phyloP scores from a whole-genome alignment of 208 protist species.

The Wallacemonas rigidus region DNA sequence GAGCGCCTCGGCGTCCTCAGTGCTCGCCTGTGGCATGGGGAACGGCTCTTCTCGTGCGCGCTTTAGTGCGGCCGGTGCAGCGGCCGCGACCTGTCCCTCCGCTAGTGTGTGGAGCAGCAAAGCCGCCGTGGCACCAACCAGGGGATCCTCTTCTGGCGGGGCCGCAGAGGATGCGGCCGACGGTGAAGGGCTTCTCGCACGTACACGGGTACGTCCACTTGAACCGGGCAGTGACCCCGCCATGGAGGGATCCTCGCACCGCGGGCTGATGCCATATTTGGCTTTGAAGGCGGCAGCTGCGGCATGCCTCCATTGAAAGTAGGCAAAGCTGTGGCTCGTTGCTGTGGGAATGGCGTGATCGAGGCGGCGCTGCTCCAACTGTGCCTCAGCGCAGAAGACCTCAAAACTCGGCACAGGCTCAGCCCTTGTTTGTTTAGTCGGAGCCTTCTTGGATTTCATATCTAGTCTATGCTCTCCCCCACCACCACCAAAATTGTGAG shows the following conservation, averaged over 20 bases:
- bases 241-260: not conserved
- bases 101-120: conserved; percentile 7
- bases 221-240: no score
- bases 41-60: conserved; percentile 32
- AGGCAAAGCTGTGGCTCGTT: conserved; percentile 25
- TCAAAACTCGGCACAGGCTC: conserved; percentile 30
- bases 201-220: no score
- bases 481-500: no score
- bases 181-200: not conserved
- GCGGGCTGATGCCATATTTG: not conserved
- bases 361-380: conserved; percentile 31
- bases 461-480: not conserved
- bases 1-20: conserved; percentile 25
- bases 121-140: conserved; percentile 1
- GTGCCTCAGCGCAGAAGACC: conserved; percentile 39
- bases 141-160: not conserved
- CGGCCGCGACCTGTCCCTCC: not conserved
- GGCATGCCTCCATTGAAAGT: conserved; percentile 43
- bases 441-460: not conserved
- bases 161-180: not conserved
- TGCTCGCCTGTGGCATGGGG: conserved; percentile 27
- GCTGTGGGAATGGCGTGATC: conserved; percentile 31
- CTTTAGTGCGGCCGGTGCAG: conserved; percentile 13
- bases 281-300: conserved; percentile 22
- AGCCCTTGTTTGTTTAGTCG: not conserved